A percentile compares a stretch with the other conserved stretches of the same genome.
Evolutionary conservation across 2,329 filamentous ascomycete genomes (phyloP).

Genomic region (Microdochium nivale): DNA sequence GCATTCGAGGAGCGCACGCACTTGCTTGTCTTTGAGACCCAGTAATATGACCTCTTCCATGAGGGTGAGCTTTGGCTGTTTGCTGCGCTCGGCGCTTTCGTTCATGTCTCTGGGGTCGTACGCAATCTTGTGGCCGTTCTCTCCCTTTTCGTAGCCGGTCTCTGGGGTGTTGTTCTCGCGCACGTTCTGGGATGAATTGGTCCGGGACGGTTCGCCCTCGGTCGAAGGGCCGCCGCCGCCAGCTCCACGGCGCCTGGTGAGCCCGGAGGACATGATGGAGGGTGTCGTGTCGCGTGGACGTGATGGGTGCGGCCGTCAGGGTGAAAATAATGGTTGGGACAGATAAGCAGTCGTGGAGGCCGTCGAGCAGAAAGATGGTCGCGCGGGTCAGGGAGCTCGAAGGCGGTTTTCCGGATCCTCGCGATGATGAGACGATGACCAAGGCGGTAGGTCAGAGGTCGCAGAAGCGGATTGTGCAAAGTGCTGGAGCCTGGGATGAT

Average conservation of each 20-base stretch:
- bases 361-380: background rate
- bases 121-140: conserved; percentile 98
- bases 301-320: background rate
- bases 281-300: conserved; percentile 5
- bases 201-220: conserved; percentile 45
- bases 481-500: background rate
- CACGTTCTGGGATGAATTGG: conserved; percentile 46
- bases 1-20: conserved; percentile 27
- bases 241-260: conserved; percentile 62
- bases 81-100: conserved; percentile 91
- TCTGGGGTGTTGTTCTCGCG: conserved; percentile 46
- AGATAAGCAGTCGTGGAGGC: background rate
- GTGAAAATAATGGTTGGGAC: background rate
- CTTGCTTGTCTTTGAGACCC: conserved; percentile 97
- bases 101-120: conserved; percentile 96
- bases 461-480: background rate
- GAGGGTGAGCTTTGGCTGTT: conserved; percentile 94
- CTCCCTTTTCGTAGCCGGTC: conserved; percentile 84
- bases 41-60: conserved; percentile 98
- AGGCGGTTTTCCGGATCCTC: no score
- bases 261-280: conserved; percentile 39
- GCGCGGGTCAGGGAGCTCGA: background rate
- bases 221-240: conserved; percentile 43
- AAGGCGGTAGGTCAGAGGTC: background rate
- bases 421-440: background rate